Percentiles rank a stretch among this genome's conserved stretches.
phyloP scores from a whole-genome alignment of 2,329 filamentous ascomycete species.

The Nemania diffusa region DNA sequence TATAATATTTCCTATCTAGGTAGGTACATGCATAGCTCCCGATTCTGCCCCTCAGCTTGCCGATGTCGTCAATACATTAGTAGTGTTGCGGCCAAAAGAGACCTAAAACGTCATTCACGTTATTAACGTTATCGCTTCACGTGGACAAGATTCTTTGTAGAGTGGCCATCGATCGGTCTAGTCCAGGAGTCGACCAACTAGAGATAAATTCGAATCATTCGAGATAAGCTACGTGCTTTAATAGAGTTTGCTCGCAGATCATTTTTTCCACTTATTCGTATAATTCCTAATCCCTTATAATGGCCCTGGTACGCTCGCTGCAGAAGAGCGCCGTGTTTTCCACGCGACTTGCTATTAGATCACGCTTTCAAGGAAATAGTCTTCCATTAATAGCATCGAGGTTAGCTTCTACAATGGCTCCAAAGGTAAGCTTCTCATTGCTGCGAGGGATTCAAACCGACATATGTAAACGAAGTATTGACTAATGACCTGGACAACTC shows the following conservation, averaged over 20 bases:
- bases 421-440: conserved; percentile 40
- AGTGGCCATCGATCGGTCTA: background rate
- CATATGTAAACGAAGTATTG: conserved; percentile 8
- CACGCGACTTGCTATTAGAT: conserved; percentile 42
- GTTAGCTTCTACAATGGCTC: conserved; percentile 46
- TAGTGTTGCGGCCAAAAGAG: background rate
- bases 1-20: background rate
- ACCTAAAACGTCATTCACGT: background rate
- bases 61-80: background rate
- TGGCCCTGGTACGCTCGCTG: conserved; percentile 45
- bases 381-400: conserved; percentile 46
- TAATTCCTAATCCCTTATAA: conserved; percentile 29
- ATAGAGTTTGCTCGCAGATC: background rate
- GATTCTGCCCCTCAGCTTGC: background rate
- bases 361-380: conserved; percentile 46
- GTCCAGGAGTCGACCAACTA: background rate
- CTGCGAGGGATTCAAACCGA: background rate
- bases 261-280: background rate
- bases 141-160: background rate
- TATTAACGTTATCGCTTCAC: background rate
- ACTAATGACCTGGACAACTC: conserved; percentile 11
- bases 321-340: conserved; percentile 41
- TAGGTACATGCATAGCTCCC: background rate
- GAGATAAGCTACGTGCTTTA: background rate
- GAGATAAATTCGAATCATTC: background rate